phyloP scores from a whole-genome alignment of 108 stramenopile species.

The Skeletonema costatum region DNA sequence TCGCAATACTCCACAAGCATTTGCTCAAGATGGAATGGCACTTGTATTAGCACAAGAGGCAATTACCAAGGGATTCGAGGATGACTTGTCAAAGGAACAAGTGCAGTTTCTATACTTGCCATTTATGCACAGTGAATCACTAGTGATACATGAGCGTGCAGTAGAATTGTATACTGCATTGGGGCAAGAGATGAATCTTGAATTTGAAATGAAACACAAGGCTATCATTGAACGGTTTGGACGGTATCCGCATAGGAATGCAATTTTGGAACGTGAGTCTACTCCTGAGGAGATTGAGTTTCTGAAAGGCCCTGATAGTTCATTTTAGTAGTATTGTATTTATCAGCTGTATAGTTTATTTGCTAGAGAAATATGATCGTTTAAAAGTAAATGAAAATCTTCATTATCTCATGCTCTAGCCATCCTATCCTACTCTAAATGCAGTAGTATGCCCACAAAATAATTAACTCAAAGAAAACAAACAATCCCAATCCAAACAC shows the following conservation, averaged over 20 bases:
- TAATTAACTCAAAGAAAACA: not conserved
- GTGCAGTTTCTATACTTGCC: constrained; percentile 41
- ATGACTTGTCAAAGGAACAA: constrained; percentile 2
- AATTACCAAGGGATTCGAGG: constrained; percentile 16
- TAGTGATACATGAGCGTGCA: constrained; percentile 31
- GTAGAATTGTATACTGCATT: constrained; percentile 6
- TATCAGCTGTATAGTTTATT: not conserved
- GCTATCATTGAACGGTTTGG: constrained; percentile 69
- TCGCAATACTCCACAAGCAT: constrained; percentile 65
- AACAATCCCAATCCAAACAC: not conserved
- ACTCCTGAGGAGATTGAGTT: constrained; percentile 65
- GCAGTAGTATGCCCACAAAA: not conserved
- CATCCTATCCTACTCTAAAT: not conserved
- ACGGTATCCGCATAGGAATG: constrained; percentile 75
- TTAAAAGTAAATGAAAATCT: not conserved
- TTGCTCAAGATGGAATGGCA: constrained; percentile 56
- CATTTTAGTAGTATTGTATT: not conserved
- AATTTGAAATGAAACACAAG: constrained; percentile 49
- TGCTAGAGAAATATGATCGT: not conserved
- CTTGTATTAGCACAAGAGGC: constrained; percentile 12
- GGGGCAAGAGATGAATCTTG: constrained; percentile 3
- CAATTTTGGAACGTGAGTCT: constrained; percentile 38
- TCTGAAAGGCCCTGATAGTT: constrained; percentile 43
- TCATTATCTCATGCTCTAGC: not conserved
- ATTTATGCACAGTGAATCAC: constrained; percentile 63